Base-by-base conservation (phyloP, 1,139 yeast species). In the Suhomyces bolitotheri region DNA sequence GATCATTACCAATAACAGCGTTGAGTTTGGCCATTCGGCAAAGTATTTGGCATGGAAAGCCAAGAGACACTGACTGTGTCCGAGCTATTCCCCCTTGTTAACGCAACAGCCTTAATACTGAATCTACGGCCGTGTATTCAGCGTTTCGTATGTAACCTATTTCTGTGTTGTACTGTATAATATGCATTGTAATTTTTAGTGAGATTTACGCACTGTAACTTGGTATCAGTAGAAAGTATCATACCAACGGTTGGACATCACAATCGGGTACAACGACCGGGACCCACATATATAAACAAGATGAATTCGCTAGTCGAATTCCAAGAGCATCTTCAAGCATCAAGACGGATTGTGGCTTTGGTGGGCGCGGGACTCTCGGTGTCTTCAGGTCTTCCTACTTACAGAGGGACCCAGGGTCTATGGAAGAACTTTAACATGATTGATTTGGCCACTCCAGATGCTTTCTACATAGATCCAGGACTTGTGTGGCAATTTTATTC, bases 401-500 rank as follows among this genome's bases (percentile, higher is more conserved):
- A 80, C 51, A 63, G 89, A 32, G 88, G 89, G 3, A 61, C 80
- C 1, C 82, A 81, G 34, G 94, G 92, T 0, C 60, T 82, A 17
- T 88, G 96, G 96, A 73, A 78, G 46, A 79, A 80, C 46, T 83
- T 78, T 59, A 84, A 83, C 36, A 80, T 89, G 53, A 81, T 86
- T 29, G 96, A 88, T 50, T 65, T 88, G 34, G 95, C 95, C 5
- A 88, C 96, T 0, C 95, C 95, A 1, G 96, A 88, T 54, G 95
- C 96, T 4, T 88, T 88, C 54, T 77, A 80, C 41, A 68, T 71
- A 13, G 90, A 87, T 53, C 96, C 96, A 0, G 86, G 87, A 0
- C 66, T 87, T 16, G 96, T 88, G 4, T 88, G 96, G 96, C 92
- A 85, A 52, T 88, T 84, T 50, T 87, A 88, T 56, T 72, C 89